These are phyloP conservation scores for Solanum aculeatissimum DNA, from an alignment of 305 asterid genomes.

Conservation along the genomic window DNA sequence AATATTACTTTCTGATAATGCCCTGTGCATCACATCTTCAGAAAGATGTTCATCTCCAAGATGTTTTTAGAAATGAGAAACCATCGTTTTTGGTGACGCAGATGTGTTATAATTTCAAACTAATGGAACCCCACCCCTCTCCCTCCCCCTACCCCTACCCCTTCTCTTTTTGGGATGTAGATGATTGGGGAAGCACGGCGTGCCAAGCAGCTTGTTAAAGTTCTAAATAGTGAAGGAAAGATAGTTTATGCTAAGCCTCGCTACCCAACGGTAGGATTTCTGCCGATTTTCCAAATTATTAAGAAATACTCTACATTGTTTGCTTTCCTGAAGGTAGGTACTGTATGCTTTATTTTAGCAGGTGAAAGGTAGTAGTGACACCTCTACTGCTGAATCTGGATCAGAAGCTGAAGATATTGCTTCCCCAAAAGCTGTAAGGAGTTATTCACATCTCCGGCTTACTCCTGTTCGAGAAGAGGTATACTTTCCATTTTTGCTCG, in stretches of 20 bases:
- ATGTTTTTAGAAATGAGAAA: neutral
- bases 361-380: constrained; percentile 89
- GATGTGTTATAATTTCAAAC: neutral
- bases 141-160: neutral
- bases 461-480: constrained; percentile 99
- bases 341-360: constrained; percentile 14
- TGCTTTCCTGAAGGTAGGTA: neutral
- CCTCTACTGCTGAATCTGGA: constrained; percentile 97
- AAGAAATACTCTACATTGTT: neutral
- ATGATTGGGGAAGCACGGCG: constrained; percentile 90
- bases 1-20: neutral
- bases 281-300: neutral
- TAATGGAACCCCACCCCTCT: neutral
- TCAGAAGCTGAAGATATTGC: constrained; percentile 98
- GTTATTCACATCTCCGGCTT: constrained; percentile 76
- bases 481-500: neutral
- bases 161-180: constrained; percentile 28
- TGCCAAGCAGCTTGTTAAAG: constrained; percentile 84
- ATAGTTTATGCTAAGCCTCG: constrained; percentile 84
- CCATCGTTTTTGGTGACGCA: neutral
- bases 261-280: constrained; percentile 42
- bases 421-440: constrained; percentile 78
- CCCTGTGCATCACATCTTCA: neutral
- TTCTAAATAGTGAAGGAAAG: constrained; percentile 88
- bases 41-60: neutral